Conservation (phyloP, 495 filamentous ascomycete species). For the Clavariopsis aquatica region DNA sequence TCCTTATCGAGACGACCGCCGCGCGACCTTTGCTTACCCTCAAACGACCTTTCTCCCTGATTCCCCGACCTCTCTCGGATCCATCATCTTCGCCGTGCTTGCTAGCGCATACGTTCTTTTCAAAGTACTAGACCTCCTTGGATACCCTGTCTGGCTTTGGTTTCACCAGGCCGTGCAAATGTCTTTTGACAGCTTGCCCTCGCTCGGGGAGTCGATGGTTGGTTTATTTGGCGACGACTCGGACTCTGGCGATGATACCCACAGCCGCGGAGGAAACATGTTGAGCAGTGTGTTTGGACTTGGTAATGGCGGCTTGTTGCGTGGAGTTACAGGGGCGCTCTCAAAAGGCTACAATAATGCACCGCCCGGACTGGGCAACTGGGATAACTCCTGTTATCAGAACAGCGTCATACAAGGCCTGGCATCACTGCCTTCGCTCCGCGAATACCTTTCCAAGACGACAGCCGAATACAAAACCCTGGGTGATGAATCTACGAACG, state of each 20-base stretch:
- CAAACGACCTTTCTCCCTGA: background rate
- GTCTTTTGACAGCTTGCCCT: conserved; percentile 1
- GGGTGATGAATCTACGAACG: conserved; percentile 47
- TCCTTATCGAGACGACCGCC: conserved; percentile 5
- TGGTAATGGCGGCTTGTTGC: conserved; percentile 52
- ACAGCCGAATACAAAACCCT: conserved; percentile 49
- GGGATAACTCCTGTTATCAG: conserved; percentile 95
- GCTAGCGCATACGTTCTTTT: conserved; percentile 19
- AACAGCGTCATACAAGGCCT: conserved; percentile 86
- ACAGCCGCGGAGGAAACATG: conserved; percentile 13
- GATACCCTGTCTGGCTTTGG: conserved; percentile 33
- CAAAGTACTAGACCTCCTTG: conserved; percentile 20
- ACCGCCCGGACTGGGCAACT: conserved; percentile 83
- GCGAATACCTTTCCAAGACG: conserved; percentile 51
- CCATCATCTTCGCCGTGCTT: background rate
- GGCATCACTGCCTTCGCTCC: conserved; percentile 69
- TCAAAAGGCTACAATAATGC: conserved; percentile 36
- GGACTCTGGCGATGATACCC: conserved; percentile 4
- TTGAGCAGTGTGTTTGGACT: conserved; percentile 68
- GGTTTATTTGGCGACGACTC: background rate
- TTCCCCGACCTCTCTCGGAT: background rate
- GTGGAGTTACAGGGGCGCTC: background rate
- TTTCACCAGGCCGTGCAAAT: conserved; percentile 16
- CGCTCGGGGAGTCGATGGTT: background rate
- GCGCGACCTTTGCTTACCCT: conserved; percentile 4